A percentile compares a stretch with the other conserved stretches of the same genome.
Evolutionary conservation across 2,329 filamentous ascomycete species (phyloP).

Genomic region (Talaromyces sp.): DNA sequence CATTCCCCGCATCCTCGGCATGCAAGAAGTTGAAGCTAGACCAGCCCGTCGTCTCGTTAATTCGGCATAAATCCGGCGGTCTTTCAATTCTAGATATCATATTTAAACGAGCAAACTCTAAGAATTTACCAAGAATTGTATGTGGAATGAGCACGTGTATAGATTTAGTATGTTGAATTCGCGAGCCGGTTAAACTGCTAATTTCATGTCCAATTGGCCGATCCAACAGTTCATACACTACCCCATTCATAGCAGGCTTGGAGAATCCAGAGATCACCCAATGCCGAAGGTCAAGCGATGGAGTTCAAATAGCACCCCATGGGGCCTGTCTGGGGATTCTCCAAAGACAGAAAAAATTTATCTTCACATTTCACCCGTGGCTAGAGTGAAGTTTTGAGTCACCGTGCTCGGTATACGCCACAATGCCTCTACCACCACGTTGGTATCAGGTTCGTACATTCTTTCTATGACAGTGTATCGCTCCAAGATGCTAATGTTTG

Average conservation of each 20-base stretch:
- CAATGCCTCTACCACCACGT: constrained; percentile 55
- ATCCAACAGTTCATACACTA: neutral
- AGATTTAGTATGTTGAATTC: neutral
- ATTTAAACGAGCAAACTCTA: neutral
- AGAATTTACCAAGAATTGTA: neutral
- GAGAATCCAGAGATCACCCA: neutral
- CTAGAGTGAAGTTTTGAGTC: neutral
- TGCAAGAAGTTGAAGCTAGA: constrained; percentile 6
- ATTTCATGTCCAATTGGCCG: neutral
- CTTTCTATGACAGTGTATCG: neutral
- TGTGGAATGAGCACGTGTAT: neutral
- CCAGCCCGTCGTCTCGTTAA: constrained; percentile 15
- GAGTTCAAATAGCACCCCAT: constrained; percentile 5
- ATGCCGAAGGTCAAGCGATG: neutral
- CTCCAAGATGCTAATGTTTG: neutral
- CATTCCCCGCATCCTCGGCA: constrained; percentile 15
- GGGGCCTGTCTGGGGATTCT: constrained; percentile 2
- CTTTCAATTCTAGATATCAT: neutral
- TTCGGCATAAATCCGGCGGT: constrained; percentile 34
- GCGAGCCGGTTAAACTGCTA: neutral
- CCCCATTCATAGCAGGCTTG: neutral
- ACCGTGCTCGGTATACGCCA: neutral
- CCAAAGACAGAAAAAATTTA: constrained; percentile 19
- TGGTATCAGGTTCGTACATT: constrained; percentile 51
- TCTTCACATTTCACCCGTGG: neutral